Evolutionary conservation across 1,284 basidiomycete species (phyloP).

Genomic region (Mycena citricolor): DNA sequence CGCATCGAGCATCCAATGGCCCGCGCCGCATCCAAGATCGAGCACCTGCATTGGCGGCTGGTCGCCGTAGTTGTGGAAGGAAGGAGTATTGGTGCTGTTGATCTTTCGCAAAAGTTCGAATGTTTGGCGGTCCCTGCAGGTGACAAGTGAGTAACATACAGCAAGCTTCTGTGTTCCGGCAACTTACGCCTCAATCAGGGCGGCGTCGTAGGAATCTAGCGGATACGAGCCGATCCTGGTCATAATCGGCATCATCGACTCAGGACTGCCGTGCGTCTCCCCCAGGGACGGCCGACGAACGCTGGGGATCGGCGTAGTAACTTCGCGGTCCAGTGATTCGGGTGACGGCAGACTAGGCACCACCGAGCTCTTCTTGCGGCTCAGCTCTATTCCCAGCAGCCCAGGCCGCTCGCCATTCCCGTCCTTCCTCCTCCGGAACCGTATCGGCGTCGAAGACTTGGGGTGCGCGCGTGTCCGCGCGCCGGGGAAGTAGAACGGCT

Average conservation of each 20-base stretch:
- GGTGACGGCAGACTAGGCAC: no score
- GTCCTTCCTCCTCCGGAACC: constrained; percentile 7
- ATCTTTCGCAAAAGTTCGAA: constrained; percentile 53
- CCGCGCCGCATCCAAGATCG: constrained; percentile 73
- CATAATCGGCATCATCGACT: no score
- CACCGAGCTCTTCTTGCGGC: constrained; percentile 1
- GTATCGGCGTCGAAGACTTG: constrained; percentile 15
- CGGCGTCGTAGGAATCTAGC: constrained; percentile 19
- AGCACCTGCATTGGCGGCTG: constrained; percentile 54
- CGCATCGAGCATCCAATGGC: constrained; percentile 62
- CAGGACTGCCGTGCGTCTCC: no score
- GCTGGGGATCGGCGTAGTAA: no score
- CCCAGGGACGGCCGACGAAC: no score
- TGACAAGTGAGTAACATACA: no score
- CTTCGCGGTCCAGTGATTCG: no score
- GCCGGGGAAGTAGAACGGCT: constrained; percentile 19
- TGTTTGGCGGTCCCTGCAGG: constrained; percentile 55
- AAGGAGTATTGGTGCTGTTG: constrained; percentile 49
- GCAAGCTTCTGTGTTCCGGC: no score
- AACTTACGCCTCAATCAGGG: constrained; percentile 20
- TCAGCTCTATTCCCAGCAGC: constrained; percentile 12
- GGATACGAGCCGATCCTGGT: constrained; percentile 19
- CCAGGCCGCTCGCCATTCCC: not conserved
- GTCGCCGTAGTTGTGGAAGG: constrained; percentile 57
- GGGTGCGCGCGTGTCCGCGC: constrained; percentile 21